These are phyloP conservation scores for Mucor irregularis DNA, from an alignment of 371 early-diverging fungal species.

Conservation along the genomic window DNA sequence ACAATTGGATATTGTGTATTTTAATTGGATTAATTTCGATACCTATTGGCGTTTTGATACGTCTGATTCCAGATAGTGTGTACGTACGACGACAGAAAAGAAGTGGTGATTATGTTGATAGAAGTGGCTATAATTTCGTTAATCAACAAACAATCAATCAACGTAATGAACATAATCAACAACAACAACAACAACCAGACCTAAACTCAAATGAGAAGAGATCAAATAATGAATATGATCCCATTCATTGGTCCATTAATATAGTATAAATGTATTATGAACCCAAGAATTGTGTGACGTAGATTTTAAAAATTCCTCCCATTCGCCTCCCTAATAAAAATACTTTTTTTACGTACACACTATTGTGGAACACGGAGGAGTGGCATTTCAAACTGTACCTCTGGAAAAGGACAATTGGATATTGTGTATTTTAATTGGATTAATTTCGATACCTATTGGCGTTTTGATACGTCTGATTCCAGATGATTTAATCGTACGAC, in stretches of 20 bases:
- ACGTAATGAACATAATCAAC: too few relatives aligned
- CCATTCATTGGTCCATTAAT: background rate
- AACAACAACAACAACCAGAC: too few relatives aligned
- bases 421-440: conserved; percentile 64
- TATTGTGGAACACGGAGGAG: conserved; percentile 65
- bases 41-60: conserved; percentile 70
- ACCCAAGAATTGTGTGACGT: too few relatives aligned
- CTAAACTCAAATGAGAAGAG: background rate
- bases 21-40: conserved; percentile 66
- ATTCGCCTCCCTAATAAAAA: background rate
- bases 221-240: background rate
- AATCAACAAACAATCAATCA: too few relatives aligned
- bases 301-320: too few relatives aligned
- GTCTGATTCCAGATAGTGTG: conserved; percentile 59
- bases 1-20: conserved; percentile 72
- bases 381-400: conserved; percentile 58
- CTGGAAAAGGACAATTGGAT: conserved; percentile 64
- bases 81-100: too few relatives aligned
- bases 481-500: conserved; percentile 36
- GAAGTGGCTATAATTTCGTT: too few relatives aligned
- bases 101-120: too few relatives aligned
- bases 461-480: conserved; percentile 67
- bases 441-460: conserved; percentile 72
- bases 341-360: conserved; percentile 19
- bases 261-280: too few relatives aligned